Evolutionary conservation across 768 basidiomycete species (phyloP), one percentile per base, ranked within the genome.

Genomic region (Mycena kentingensis): DNA sequence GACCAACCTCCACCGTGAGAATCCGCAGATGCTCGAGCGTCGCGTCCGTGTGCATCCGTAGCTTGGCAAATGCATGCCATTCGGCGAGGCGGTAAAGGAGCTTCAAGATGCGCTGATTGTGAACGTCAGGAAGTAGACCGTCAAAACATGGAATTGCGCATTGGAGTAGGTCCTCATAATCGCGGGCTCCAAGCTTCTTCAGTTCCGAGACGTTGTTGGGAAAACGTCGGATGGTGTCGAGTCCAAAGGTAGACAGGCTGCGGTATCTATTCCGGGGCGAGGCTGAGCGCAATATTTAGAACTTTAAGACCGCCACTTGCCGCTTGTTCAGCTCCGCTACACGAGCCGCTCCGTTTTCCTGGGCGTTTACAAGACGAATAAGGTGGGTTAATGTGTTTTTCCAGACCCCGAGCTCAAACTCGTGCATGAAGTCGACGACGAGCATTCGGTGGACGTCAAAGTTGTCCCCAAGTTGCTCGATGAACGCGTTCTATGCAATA

Each of bases 41-140:
- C 0, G 56, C 34, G n/a, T 70, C 63, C 0, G 69, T 70, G 37
- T 75, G 74, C 44, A 73, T 53, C 1, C 68, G 64, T 0, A 76
- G 63, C 45, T 76, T 76, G 4, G 72, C 71, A 3, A 68, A 56
- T 1, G 66, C 67, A 53, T 76, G 73, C 72, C 71, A 74, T 15
- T 59, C 51, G 0, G 58, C 63, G 22, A 70, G 45, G 11, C 46
- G 46, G 51, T 63, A 75, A 1, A 75, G 61, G 1, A 73, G 49
- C 19, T 66, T 57, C 5, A 60, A 51, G 2, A 73, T 50, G 4
- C 53, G 47, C 2, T 43, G 2, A n/a, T 70, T 59, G 22, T 72
- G 60, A 0, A 44, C 41, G 19, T 25, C 28, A 4, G 52, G 46
- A 42, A 75, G 56, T 0, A 75, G 61, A 1, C 67, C 71, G 3